Percentiles rank a stretch among this genome's conserved stretches.
Evolutionary conservation across 164 flowering plant genomes (phyloP).

Genomic region (Liriodendron chinense): DNA sequence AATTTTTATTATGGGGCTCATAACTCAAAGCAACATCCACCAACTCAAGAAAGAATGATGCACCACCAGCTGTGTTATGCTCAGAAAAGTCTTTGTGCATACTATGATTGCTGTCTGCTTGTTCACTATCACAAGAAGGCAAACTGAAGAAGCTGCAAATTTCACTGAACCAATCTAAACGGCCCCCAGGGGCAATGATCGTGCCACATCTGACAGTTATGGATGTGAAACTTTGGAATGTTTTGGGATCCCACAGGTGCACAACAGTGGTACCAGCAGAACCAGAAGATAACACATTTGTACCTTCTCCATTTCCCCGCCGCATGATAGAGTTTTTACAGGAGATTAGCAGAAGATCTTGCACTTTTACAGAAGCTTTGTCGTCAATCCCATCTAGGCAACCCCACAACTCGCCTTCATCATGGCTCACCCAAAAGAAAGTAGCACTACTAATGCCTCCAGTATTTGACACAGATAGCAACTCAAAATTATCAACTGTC

Average conservation of each 20-base stretch:
- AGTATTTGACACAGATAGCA: constrained; percentile 67
- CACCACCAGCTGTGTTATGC: constrained; percentile 19
- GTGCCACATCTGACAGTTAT: constrained; percentile 71
- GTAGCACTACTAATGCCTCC: constrained; percentile 60
- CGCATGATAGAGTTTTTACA: constrained; percentile 68
- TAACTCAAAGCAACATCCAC: constrained; percentile 85
- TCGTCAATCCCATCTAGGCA: constrained; percentile 32
- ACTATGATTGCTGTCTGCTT: constrained; percentile 16
- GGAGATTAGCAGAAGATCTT: constrained; percentile 67
- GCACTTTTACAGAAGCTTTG: constrained; percentile 19
- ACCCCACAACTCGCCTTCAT: constrained; percentile 79
- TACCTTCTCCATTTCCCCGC: constrained; percentile 93
- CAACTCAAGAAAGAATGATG: constrained; percentile 68
- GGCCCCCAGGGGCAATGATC: constrained; percentile 77
- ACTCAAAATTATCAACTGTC: constrained; percentile 54
- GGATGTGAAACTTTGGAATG: constrained; percentile 37
- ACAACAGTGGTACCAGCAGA: constrained; percentile 68
- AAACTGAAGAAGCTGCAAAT: constrained; percentile 56
- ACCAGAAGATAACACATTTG: constrained; percentile 79
- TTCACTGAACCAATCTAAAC: constrained; percentile 78
- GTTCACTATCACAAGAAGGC: constrained; percentile 41
- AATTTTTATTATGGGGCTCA: constrained; percentile 54
- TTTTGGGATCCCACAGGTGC: constrained; percentile 54
- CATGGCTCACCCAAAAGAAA: constrained; percentile 70
- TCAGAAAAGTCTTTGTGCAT: constrained; percentile 25